A percentile compares a stretch with the other conserved stretches of the same genome.
These are phyloP conservation scores for Barbatosphaeria neglecta DNA, from an alignment of 495 filamentous ascomycete genomes.

Conservation along the genomic window DNA sequence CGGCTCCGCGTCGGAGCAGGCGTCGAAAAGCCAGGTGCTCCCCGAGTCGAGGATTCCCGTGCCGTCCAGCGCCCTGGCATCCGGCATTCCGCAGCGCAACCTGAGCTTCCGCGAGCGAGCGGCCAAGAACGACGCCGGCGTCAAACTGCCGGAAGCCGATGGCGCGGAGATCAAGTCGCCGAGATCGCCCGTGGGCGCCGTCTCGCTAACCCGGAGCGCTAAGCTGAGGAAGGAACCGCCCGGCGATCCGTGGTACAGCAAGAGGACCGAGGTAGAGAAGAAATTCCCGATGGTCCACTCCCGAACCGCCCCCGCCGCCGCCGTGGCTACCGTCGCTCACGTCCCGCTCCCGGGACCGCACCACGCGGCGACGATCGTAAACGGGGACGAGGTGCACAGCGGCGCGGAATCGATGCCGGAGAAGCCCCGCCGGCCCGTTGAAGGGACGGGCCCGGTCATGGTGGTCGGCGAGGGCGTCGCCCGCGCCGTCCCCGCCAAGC, in stretches of 20 bases:
- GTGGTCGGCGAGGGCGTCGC: neutral
- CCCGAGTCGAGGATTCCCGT: slow-evolving; percentile 17
- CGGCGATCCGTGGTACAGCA: slow-evolving; percentile 22
- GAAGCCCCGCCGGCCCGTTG: neutral
- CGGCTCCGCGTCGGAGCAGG: slow-evolving; percentile 10
- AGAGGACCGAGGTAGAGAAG: slow-evolving; percentile 20
- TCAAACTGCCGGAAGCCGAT: slow-evolving; percentile 14
- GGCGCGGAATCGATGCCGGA: neutral
- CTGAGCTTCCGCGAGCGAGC: slow-evolving; percentile 40
- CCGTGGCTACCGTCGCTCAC: neutral
- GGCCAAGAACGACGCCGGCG: slow-evolving; percentile 24
- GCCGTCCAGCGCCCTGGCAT: slow-evolving; percentile 8
- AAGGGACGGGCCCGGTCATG: neutral
- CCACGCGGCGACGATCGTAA: neutral
- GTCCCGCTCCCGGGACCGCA: neutral
- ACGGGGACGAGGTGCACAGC: neutral
- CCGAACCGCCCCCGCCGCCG: neutral
- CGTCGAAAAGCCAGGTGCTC: slow-evolving; percentile 13
- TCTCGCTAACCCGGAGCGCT: slow-evolving; percentile 27
- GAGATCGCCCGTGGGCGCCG: slow-evolving; percentile 12
- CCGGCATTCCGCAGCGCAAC: slow-evolving; percentile 30
- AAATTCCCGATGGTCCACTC: neutral
- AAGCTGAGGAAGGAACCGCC: slow-evolving; percentile 37
- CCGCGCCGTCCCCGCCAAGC: neutral
- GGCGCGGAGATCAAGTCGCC: slow-evolving; percentile 9